Conservation (phyloP, 768 basidiomycete species). For the Suillus bovinus region DNA sequence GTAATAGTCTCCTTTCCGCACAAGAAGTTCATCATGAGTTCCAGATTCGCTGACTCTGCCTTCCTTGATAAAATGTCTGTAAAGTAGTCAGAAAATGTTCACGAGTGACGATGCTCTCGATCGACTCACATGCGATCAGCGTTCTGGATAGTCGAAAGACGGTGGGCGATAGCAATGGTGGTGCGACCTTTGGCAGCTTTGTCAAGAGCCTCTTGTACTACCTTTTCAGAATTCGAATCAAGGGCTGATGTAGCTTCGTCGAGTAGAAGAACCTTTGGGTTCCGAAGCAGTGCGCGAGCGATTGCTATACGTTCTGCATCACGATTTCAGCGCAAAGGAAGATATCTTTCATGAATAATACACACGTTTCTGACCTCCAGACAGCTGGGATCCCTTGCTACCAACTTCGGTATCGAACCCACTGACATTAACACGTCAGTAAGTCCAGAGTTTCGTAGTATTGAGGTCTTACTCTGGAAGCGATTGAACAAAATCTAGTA, state of each 20-base stretch:
- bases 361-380: slow-evolving; percentile 85
- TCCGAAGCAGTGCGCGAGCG: slow-evolving; percentile 85
- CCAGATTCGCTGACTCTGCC: slow-evolving; percentile 84
- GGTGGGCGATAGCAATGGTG: slow-evolving; percentile 93
- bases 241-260: slow-evolving; percentile 92
- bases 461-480: slow-evolving; percentile 65
- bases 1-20: slow-evolving; percentile 67
- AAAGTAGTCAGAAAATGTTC: slow-evolving; percentile 6
- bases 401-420: slow-evolving; percentile 93
- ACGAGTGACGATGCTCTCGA: not conserved
- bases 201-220: slow-evolving; percentile 94
- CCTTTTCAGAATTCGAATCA: slow-evolving; percentile 88
- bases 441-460: not conserved
- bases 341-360: slow-evolving; percentile 9
- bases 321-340: slow-evolving; percentile 6
- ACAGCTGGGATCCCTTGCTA: slow-evolving; percentile 86
- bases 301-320: slow-evolving; percentile 69
- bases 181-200: slow-evolving; percentile 90
- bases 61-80: slow-evolving; percentile 87
- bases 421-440: slow-evolving; percentile 35
- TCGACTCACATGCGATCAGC: slow-evolving; percentile 79
- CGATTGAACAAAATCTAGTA: slow-evolving; percentile 84
- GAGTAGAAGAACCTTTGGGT: slow-evolving; percentile 84
- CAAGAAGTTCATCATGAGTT: slow-evolving; percentile 81
- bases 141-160: slow-evolving; percentile 90